Evolutionary conservation across 2,329 filamentous ascomycete genomes (phyloP), one percentile per base, ranked within the genome.

Genomic region (Colletotrichum karsti): DNA sequence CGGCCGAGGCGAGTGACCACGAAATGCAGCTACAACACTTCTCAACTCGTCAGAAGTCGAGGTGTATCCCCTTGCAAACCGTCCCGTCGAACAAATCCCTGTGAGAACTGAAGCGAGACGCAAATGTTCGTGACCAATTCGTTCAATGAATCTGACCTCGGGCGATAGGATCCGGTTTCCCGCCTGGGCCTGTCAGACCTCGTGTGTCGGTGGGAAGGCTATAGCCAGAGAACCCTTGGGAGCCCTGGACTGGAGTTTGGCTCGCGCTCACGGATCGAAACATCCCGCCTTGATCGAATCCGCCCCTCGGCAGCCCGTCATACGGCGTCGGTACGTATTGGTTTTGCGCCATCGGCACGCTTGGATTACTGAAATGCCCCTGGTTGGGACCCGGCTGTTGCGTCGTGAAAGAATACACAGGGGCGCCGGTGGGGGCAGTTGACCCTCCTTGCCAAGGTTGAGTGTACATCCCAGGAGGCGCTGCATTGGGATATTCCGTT

Each of bases 391-490:
- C 74, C 5, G 77, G 69, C 22, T 80, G 79, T 58, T 85, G 81
- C 7, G 79, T 73, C 13, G 80, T 77, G 57, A 84, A 86, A 1
- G 83, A 73, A 70, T 87, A 88, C 69, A 87, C 75, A 0, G 83
- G 71, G 1, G 83, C 74, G 3, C 79, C 79, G 37, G 74, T 80
- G 0, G 84, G 76, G 0, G 81, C 78, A 1, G 80, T 78, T 3
- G 84, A 83, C 13, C 75, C 75, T 22, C 81, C 76, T 69, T 82
- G 83, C 85, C 84, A 87, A 9, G 78, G 73, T 28, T 79, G 79
- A 7, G 77, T 69, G 71, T 86, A 87, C 51, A 87, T 73, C 15
- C 74, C 73, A 10, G 78, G 75, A 15, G 74, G 73, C 7, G 81
- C 75, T 4, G 83, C 77, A 37, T 76, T 80, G 24, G 76, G 72